These are phyloP conservation scores for Omphalea diandra DNA, from an alignment of 441 rosid genomes.

Conservation along the genomic window DNA sequence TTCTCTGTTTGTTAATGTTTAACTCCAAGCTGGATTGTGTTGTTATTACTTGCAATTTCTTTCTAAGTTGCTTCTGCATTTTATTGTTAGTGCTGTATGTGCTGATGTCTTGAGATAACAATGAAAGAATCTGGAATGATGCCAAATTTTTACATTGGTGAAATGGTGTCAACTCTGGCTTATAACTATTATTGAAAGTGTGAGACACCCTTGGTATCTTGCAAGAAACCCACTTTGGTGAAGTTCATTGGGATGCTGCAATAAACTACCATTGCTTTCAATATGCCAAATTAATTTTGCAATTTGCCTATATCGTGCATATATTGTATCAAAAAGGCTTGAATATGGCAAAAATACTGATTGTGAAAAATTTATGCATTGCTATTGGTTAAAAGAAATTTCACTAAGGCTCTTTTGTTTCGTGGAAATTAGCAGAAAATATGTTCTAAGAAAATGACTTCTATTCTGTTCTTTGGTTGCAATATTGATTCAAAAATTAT, in stretches of 20 bases:
- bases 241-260: not conserved
- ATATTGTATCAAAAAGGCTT: not conserved
- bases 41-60: no score
- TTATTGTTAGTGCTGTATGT: not conserved
- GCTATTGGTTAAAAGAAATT: not conserved
- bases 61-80: conserved; percentile 1
- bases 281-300: not conserved
- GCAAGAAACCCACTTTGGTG: not conserved
- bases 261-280: not conserved
- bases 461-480: not conserved
- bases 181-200: not conserved
- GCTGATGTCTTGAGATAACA: not conserved
- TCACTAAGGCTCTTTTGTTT: not conserved
- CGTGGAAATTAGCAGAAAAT: not conserved
- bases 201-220: not conserved
- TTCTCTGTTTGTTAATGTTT: not conserved
- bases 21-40: not conserved
- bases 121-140: not conserved
- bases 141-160: not conserved
- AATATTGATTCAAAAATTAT: not conserved
- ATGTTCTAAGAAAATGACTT: not conserved
- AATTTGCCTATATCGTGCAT: not conserved
- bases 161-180: not conserved
- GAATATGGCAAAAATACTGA: not conserved
- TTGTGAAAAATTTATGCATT: not conserved